A percentile compares a stretch with the other conserved stretches of the same genome.
Conservation (phyloP, 2,329 filamentous ascomycete genomes). For the Onygenales sp. region DNA sequence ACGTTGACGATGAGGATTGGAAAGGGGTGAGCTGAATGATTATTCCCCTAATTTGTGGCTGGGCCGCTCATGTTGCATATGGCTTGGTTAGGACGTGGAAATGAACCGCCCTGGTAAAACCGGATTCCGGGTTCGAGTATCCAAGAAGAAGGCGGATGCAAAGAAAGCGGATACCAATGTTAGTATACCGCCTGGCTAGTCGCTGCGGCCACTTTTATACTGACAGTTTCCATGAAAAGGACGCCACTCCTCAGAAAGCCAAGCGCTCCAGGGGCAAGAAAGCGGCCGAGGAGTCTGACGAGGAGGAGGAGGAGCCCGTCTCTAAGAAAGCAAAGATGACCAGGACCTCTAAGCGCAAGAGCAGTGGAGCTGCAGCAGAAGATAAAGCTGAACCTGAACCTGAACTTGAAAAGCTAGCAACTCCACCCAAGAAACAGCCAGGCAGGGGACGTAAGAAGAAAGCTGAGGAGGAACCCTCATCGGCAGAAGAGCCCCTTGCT, state of each 20-base stretch:
- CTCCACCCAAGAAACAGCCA: not conserved
- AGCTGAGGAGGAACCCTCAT: conserved; percentile 11
- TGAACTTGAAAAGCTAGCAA: conserved; percentile 6
- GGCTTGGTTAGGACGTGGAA: conserved; percentile 53
- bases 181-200: not conserved
- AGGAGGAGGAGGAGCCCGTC: conserved; percentile 10
- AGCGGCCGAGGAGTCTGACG: conserved; percentile 10
- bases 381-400: conserved; percentile 4
- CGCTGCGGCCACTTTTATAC: not conserved
- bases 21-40: conserved; percentile 57
- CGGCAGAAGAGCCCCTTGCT: conserved; percentile 12
- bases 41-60: conserved; percentile 8
- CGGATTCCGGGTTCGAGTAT: conserved; percentile 47
- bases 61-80: not conserved
- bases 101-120: conserved; percentile 59
- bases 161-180: conserved; percentile 5
- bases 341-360: conserved; percentile 7
- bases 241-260: conserved; percentile 24
- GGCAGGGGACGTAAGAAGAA: conserved; percentile 8
- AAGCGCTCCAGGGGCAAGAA: conserved; percentile 27
- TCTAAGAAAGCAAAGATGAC: conserved; percentile 12
- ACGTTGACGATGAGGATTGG: conserved; percentile 79
- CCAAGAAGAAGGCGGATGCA: conserved; percentile 21
- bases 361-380: not conserved
- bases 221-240: conserved; percentile 14